Evolutionary conservation across 83 land plant species (phyloP).

Genomic region (Thuja plicata): DNA sequence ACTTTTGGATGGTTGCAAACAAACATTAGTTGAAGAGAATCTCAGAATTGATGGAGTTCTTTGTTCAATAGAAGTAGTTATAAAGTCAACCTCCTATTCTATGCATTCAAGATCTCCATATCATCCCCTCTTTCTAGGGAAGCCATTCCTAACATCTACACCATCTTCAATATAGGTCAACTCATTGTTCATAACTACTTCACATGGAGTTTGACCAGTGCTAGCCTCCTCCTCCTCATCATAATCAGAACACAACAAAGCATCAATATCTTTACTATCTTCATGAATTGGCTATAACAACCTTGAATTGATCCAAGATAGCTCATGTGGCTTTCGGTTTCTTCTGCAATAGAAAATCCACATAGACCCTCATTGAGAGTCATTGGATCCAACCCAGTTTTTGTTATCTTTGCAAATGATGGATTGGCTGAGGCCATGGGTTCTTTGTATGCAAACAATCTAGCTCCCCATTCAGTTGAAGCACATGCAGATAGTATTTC

Average conservation of each 20-base stretch:
- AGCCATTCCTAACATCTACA: not conserved
- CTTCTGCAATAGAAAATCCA: not conserved
- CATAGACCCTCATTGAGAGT: not conserved
- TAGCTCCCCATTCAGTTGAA: not conserved
- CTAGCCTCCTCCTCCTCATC: constrained; percentile 58
- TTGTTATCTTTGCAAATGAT: not conserved
- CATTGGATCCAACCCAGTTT: not conserved
- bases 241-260: constrained; percentile 46
- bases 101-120: not conserved
- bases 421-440: not conserved
- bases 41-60: not conserved
- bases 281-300: constrained; percentile 25
- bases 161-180: not conserved
- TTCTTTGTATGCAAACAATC: not conserved
- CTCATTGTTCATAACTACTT: not conserved
- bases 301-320: constrained; percentile 1
- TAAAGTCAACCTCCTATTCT: not conserved
- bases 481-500: constrained; percentile 7
- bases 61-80: not conserved
- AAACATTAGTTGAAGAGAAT: not conserved
- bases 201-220: constrained; percentile 50
- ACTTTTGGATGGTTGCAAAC: not conserved
- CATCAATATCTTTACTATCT: constrained; percentile 64
- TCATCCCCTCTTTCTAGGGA: not conserved
- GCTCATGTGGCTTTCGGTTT: constrained; percentile 5